A percentile compares a stretch with the other conserved stretches of the same genome.
These are phyloP conservation scores for Macrocystidia cucumis DNA, from an alignment of 1,284 basidiomycete genomes.

Conservation along the genomic window DNA sequence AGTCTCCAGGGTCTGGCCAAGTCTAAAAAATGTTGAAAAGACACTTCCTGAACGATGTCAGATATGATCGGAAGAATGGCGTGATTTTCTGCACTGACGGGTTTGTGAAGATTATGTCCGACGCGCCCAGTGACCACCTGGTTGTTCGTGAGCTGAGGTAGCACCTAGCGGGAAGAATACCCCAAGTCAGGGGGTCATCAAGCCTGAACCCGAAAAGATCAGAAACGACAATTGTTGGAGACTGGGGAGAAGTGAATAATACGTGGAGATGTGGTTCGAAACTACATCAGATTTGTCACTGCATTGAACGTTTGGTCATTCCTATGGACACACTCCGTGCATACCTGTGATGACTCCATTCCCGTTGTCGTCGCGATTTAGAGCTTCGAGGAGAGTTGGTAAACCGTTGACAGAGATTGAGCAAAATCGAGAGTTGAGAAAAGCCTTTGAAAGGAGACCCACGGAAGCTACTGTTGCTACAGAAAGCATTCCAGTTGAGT, in stretches of 20 bases:
- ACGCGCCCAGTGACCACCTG: constrained; percentile 85
- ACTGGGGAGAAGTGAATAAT: constrained; percentile 18
- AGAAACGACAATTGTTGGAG: constrained; percentile 5
- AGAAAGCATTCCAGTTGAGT: no score
- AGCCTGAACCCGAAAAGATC: constrained; percentile 32
- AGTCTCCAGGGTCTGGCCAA: constrained; percentile 92
- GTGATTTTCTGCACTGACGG: constrained; percentile 44
- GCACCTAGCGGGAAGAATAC: constrained; percentile 60
- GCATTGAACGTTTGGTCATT: constrained; percentile 1
- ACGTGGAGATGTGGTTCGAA: constrained; percentile 91
- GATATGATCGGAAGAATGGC: constrained; percentile 5
- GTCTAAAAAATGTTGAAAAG: constrained; percentile 78
- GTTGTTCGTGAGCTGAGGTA: constrained; percentile 56
- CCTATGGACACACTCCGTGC: constrained; percentile 15
- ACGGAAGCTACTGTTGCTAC: constrained; percentile 50
- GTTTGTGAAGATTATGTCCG: constrained; percentile 96
- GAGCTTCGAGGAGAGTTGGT: constrained; percentile 51
- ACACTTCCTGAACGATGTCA: constrained; percentile 39
- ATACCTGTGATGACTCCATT: constrained; percentile 76
- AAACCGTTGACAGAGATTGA: constrained; percentile 65
- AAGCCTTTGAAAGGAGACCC: constrained; percentile 71
- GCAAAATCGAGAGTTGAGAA: constrained; percentile 61
- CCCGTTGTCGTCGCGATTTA: constrained; percentile 42
- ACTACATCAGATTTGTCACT: constrained; percentile 38
- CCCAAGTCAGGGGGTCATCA: constrained; percentile 81